Percentiles rank a stretch among this genome's conserved stretches.
Conservation (phyloP, 257 asterid genomes). For the Cruciata laevipes region DNA sequence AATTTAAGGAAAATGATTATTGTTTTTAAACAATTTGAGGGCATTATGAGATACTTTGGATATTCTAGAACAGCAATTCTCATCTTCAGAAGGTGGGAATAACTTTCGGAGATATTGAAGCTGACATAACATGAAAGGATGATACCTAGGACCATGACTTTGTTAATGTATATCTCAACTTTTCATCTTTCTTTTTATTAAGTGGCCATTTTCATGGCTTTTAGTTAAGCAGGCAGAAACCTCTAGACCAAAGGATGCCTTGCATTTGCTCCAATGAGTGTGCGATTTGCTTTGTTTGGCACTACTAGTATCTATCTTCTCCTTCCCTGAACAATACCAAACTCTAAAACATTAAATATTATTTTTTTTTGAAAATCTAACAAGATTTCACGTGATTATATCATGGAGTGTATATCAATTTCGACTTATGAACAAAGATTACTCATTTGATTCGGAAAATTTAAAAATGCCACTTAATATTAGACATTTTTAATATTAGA, state of each 20-base stretch:
- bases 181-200: neutral
- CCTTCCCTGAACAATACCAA: no score
- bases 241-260: neutral
- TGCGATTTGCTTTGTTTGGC: neutral
- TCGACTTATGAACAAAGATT: no score
- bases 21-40: no score
- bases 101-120: constrained; percentile 6
- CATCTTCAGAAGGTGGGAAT: constrained; percentile 9
- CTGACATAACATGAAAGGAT: neutral
- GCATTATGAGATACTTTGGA: neutral
- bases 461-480: no score
- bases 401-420: no score
- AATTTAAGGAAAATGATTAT: neutral
- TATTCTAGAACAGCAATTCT: neutral
- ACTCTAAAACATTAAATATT: no score
- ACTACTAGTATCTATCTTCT: neutral
- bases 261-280: neutral
- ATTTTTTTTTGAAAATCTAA: no score
- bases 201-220: constrained; percentile 7
- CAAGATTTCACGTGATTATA: no score
- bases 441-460: no score
- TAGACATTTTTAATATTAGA: no score
- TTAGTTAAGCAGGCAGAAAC: neutral
- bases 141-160: neutral
- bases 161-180: neutral